Percentiles rank a stretch among this genome's conserved stretches.
Evolutionary conservation across 2,329 filamentous ascomycete genomes (phyloP).

Genomic region (Ceratocystis diversiconidia): DNA sequence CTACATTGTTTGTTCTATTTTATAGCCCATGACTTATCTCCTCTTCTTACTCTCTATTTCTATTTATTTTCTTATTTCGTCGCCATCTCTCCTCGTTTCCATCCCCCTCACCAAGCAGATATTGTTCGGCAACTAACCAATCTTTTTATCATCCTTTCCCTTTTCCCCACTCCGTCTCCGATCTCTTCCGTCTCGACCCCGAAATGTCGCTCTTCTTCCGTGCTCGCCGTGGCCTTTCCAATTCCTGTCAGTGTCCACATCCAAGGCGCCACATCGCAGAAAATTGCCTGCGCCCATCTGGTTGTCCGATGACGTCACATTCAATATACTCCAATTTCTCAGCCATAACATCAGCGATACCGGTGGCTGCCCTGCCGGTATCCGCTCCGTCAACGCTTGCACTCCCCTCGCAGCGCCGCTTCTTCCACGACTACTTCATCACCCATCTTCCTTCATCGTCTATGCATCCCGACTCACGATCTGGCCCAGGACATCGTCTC

Average conservation of each 20-base stretch:
- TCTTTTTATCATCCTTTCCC: not conserved
- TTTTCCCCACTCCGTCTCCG: not conserved
- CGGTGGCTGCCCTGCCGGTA: not conserved
- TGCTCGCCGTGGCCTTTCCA: not conserved
- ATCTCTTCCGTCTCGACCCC: not conserved
- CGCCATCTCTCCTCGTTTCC: not conserved
- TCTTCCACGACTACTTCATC: slow-evolving; percentile 93
- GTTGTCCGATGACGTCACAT: slow-evolving; percentile 15
- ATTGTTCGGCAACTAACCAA: not conserved
- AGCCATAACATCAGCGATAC: not conserved
- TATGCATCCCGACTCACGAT: slow-evolving; percentile 69
- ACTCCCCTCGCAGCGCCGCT: slow-evolving; percentile 26
- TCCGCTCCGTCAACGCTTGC: too few species aligned
- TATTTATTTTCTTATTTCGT: not conserved
- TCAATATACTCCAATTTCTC: not conserved
- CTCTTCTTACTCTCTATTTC: not conserved
- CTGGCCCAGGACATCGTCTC: slow-evolving; percentile 66
- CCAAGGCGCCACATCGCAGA: not conserved
- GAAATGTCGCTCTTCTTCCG: not conserved
- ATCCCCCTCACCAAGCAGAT: not conserved
- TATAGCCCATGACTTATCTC: not conserved
- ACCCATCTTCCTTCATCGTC: slow-evolving; percentile 90
- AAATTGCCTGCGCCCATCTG: not conserved
- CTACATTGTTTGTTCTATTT: not conserved
- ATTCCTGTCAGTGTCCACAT: not conserved